Percentiles rank a stretch among this genome's conserved stretches.
phyloP scores from a whole-genome alignment of 2,329 filamentous ascomycete genomes.

The Pestalotiopsis sp. region DNA sequence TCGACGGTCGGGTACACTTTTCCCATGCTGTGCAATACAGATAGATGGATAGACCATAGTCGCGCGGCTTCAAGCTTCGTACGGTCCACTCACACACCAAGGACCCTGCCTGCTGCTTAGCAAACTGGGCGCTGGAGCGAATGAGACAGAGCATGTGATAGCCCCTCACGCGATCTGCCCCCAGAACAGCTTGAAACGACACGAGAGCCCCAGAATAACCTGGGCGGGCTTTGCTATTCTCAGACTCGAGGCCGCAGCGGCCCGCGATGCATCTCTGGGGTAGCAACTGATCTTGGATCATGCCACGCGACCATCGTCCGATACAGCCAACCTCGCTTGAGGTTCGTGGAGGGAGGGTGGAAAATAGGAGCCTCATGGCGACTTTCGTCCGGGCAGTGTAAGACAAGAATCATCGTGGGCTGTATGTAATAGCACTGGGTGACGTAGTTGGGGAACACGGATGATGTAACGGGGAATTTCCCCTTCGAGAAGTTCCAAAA shows the following conservation, averaged over 20 bases:
- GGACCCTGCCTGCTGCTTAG: neutral
- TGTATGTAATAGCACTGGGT: neutral
- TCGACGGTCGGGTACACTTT: neutral
- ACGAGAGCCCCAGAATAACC: neutral
- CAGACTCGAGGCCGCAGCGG: constrained; percentile 14
- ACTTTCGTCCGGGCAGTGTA: neutral
- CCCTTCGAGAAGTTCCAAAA: neutral
- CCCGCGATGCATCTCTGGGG: constrained; percentile 14
- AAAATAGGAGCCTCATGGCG: constrained; percentile 10
- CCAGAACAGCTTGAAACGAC: neutral
- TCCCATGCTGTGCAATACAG: neutral
- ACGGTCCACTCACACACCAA: constrained; percentile 7
- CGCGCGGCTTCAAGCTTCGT: neutral
- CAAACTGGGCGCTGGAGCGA: neutral
- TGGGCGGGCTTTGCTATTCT: constrained; percentile 8
- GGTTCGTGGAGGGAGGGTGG: neutral
- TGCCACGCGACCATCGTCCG: constrained; percentile 10
- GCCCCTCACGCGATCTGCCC: constrained; percentile 8
- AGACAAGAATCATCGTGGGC: neutral
- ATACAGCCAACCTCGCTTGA: constrained; percentile 13
- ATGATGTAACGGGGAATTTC: neutral
- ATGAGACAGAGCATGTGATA: constrained; percentile 9
- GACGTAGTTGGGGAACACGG: constrained; percentile 3
- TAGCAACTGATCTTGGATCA: constrained; percentile 12
- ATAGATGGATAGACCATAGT: neutral